Percentiles rank a stretch among this genome's conserved stretches.
Conservation (phyloP, 2,329 filamentous ascomycete species). For the Epichloe sp. region DNA sequence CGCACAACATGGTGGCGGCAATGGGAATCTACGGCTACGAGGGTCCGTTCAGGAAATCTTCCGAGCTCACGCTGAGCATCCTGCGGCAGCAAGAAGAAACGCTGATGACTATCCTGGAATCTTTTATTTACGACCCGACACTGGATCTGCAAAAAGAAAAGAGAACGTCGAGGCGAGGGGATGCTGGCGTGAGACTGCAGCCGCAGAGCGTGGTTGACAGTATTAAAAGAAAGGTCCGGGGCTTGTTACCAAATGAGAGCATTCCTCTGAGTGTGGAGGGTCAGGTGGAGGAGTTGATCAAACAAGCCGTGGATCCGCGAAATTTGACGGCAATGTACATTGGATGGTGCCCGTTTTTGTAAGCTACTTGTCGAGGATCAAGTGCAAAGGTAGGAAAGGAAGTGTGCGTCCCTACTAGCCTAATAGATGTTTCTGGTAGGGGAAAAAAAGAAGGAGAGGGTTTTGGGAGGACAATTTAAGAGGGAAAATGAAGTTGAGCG, state of each 20-base stretch:
- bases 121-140: slow-evolving; percentile 93
- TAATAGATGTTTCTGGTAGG: too few species aligned
- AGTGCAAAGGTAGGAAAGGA: not conserved
- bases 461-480: too few species aligned
- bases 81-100: slow-evolving; percentile 89
- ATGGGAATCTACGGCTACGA: slow-evolving; percentile 94
- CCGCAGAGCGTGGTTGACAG: slow-evolving; percentile 72
- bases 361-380: slow-evolving; percentile 1
- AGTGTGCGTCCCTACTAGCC: not conserved
- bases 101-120: slow-evolving; percentile 91
- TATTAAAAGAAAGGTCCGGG: slow-evolving; percentile 75
- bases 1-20: slow-evolving; percentile 96
- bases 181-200: slow-evolving; percentile 36
- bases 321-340: slow-evolving; percentile 94
- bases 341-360: slow-evolving; percentile 64
- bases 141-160: slow-evolving; percentile 74
- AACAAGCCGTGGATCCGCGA: slow-evolving; percentile 65
- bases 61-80: slow-evolving; percentile 74
- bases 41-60: slow-evolving; percentile 80
- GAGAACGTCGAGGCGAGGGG: slow-evolving; percentile 20
- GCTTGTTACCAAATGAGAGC: slow-evolving; percentile 71
- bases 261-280: slow-evolving; percentile 92
- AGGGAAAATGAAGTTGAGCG: too few species aligned
- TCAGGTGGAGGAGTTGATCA: slow-evolving; percentile 90
- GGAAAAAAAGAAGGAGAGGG: too few species aligned